Evolutionary conservation across 2,329 filamentous ascomycete genomes (phyloP), one percentile per base, ranked within the genome.

Genomic region (Talaromyces verruculosus): DNA sequence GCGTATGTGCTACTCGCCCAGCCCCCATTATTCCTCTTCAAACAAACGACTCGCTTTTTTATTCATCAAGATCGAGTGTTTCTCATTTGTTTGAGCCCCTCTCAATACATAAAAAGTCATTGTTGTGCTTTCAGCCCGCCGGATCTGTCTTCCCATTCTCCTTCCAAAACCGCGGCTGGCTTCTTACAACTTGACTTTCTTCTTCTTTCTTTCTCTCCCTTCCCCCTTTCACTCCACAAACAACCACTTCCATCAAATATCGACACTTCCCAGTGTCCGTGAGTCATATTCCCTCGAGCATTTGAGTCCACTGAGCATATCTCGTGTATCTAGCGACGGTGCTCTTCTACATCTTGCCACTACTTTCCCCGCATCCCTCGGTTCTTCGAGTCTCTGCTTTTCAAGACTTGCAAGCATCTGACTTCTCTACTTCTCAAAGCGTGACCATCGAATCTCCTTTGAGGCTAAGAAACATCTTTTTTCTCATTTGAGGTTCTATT

Each of bases 271-370:
- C 33, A 22, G 33, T 37, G 53, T 57, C n/a, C 2, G n/a, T 39
- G 33, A 37, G 33, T 39, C 53, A 37, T 22, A 37, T 25, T 39
- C 11, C 11, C n/a, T 39, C 19, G n/a, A 37, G 33, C 25, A 25
- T 15, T 25, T 25, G 30, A 37, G n/a, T 39, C n/a, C 6, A 39
- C 33, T 22, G 53, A 57, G 33, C 33, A 39, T 15, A 53, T 33
- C 28, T 33, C 49, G 49, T 53, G 49, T 37, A 57, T 22, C 53
- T 57, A 15, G 15, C 33, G 53, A 57, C 53, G 11, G 53, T 39
- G 33, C 25, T 60, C 43, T 65, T 60, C 68, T 57, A 68, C 51
- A 11, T 43, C 30, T 53, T 55, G 59, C 57, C 63, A 64, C 55
- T 58, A 59, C 63, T 64, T 64, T 57, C 62, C 43, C 53, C 62